Evolutionary conservation across 257 asterid species (phyloP), one percentile per base, ranked within the genome.

Genomic region (Petunia secreta): DNA sequence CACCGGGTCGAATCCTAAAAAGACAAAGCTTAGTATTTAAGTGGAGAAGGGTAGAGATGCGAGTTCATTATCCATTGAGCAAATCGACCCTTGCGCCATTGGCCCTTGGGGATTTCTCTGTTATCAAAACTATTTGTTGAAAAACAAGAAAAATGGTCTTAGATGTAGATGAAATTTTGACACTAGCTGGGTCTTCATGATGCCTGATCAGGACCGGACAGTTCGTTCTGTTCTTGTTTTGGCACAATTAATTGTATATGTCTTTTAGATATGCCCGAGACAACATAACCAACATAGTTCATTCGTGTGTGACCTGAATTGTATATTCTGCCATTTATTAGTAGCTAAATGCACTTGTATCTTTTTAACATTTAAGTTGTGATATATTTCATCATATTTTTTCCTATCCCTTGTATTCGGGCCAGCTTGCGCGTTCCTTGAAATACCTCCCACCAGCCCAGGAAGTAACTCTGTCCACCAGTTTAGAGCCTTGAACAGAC

Each of bases 161-260:
- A 73, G 62, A 36, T 73, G 14, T 73, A 34, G 44, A 50, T 73
- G 78, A 52, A 52, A 50, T 73, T 73, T 73, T 6, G 46, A 73
- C 62, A 13, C 78, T 73, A 73, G 78, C 6, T 46, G 77, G 5
- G 43, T 25, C 43, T 25, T 50, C 13, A 73, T 36, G 63, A 48
- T 69, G 59, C 50, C 15, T 10, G 11, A 69, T 69, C 78, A 50
- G 50, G 14, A 50, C 36, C 14, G 63, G 44, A 50, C 50, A 73
- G 13, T 73, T 13, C 8, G 37, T 4, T 73, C 0, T 13, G 3
- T 52, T 52, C 78, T 11, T 73, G 63, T 50, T 50, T 40, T 36
- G 3, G 34, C 63, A 57, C 1, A 2, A 57, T 25, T n/a, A 57
- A 57, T 14, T 57, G 8, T 2, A 73, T 34, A 11, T 73, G 34